phyloP scores from a whole-genome alignment of 345 rosid species.

The Cardiospermum halicacabum region DNA sequence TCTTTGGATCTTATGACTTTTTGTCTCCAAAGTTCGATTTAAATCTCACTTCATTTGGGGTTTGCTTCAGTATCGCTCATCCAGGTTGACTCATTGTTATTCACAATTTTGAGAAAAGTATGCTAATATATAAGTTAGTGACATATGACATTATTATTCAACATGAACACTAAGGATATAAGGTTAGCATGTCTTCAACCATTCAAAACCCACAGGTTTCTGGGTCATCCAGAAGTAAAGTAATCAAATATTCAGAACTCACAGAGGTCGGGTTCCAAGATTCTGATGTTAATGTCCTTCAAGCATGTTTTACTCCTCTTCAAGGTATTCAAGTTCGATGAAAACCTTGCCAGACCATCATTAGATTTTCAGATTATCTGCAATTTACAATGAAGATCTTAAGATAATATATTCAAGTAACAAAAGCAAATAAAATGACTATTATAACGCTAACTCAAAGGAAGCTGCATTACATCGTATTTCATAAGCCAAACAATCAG shows the following conservation, averaged over 20 bases:
- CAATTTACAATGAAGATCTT: background rate
- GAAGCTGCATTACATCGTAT: background rate
- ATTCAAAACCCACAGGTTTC: background rate
- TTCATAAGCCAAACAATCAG: slow-evolving; percentile 4
- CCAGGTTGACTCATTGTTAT: background rate
- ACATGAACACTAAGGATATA: background rate
- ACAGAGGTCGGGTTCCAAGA: too few species aligned
- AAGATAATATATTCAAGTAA: background rate
- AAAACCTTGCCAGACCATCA: background rate
- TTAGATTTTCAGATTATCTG: background rate
- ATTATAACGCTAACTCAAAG: background rate
- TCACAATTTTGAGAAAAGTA: background rate
- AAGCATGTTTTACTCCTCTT: background rate
- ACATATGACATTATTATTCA: background rate
- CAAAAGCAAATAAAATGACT: background rate
- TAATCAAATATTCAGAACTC: background rate
- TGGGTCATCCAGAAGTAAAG: too few species aligned
- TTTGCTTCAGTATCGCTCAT: background rate
- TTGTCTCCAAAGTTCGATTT: background rate
- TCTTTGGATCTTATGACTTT: background rate
- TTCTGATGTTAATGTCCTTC: background rate
- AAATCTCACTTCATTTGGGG: background rate
- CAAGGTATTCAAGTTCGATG: background rate
- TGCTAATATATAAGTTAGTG: background rate
- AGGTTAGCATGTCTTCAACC: background rate